phyloP scores from a whole-genome alignment of 2,329 filamentous ascomycete species.

The Fusarium keratoplasticum region DNA sequence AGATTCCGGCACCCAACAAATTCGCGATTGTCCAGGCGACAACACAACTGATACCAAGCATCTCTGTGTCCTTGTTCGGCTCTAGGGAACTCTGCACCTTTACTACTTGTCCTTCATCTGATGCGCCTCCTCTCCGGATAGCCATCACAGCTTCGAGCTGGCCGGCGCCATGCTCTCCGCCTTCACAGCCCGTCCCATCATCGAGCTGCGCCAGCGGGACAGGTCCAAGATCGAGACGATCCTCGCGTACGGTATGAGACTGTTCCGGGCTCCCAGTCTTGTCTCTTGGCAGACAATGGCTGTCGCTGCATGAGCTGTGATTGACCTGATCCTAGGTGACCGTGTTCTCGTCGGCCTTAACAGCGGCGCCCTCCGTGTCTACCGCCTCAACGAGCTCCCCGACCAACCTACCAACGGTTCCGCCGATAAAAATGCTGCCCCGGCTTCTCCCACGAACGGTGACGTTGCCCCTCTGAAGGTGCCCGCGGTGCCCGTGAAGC shows the following conservation, averaged over 20 bases:
- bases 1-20: constrained; percentile 22
- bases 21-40: constrained; percentile 4
- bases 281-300: neutral
- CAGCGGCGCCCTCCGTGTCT: constrained; percentile 88
- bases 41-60: constrained; percentile 11
- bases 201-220: constrained; percentile 96
- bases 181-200: constrained; percentile 94
- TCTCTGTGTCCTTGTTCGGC: neutral
- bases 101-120: constrained; percentile 30
- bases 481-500: constrained; percentile 54
- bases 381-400: constrained; percentile 82
- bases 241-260: constrained; percentile 81
- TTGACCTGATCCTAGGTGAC: constrained; percentile 70
- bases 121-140: constrained; percentile 48
- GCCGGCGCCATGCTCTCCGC: constrained; percentile 87
- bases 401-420: constrained; percentile 51
- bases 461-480: constrained; percentile 45
- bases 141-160: constrained; percentile 54
- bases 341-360: constrained; percentile 92
- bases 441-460: constrained; percentile 46
- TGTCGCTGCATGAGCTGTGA: neutral
- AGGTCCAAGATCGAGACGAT: constrained; percentile 98
- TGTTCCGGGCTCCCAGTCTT: neutral
- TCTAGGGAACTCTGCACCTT: neutral
- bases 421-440: constrained; percentile 43